Base-by-base conservation (phyloP, 2,329 filamentous ascomycete species). In the Calonectria honghensis region DNA sequence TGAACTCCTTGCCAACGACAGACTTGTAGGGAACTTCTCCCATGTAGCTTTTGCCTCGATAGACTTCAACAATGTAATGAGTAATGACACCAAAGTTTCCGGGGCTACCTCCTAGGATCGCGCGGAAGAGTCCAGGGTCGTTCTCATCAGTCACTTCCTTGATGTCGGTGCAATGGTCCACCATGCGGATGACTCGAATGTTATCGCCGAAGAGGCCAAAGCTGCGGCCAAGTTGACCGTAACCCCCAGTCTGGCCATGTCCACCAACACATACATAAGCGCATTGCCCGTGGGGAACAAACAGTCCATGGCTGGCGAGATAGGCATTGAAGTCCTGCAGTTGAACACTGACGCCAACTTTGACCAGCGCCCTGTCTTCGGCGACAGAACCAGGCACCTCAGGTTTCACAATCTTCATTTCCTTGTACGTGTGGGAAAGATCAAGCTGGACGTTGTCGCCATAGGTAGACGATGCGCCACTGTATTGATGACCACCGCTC, bases 401-500 rank as follows among this genome's bases (percentile, higher is more conserved):
- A 24, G 24, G 24, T 24, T 24, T 24, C 24, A 24, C 24, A 24
- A 59, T 59, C 16, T 13, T 59, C 31, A 24, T 59, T 2, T 59
- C 52, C 31, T 59, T 59, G 52, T 37, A 59, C 0, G 52, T 57
- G 20, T 57, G 6, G 18, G 52, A 9, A 13, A 65, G 29, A 27
- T 65, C 61, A 6, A 65, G 31, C 27, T 65, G 41, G 24, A 65
- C 48, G 18, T 45, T 45, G 1, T 35, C 2, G 61, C 37, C 24
- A 24, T 24, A 24, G 20, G 14, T 65, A 3, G 61, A 65, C 16
- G 39, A 65, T 50, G 61, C 61, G 6, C 61, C 61, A 31, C 61
- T 35, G 61, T 65, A 65, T 24, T 65, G 61, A 20, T 65, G 61
- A 20, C 61, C 61, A 13, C 61, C 61, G 10, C 37, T 65, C 16